Evolutionary conservation across 192 early-diverging fungal genomes (phyloP), one percentile per base, ranked within the genome.

Genomic region (Coemansia sp.): DNA sequence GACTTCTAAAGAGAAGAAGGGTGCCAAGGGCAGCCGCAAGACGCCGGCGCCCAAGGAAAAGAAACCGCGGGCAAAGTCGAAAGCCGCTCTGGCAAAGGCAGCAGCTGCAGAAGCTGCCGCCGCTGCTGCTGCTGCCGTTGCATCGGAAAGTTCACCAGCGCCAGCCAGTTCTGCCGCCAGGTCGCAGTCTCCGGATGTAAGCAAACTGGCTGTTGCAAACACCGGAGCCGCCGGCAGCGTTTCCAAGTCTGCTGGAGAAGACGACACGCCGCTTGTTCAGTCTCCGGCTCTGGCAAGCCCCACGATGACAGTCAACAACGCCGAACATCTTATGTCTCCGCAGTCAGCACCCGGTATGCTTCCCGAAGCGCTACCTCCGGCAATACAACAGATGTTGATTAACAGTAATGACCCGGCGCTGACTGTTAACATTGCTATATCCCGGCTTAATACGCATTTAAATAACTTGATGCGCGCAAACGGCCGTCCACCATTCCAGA

Each of bases 1-100:
- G 24, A n/a, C 52, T 1, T 25, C 48, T 25, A 59, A 71, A 22
- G 60, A 66, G 59, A 73, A 62, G 54, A 46, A 53, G 12, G 58
- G 65, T 10, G 23, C 65, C 3, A 61, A 69, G 57, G 41, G 43
- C 10, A 1, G 39, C 2, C 47, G 61, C 50, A 73, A 73, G 24
- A 57, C 50, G 24, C 43, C 68, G 1, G 30, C 21, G 27, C 40
- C 61, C 41, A 71, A 64, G 42, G 68, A 71, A 57, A 67, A 59
- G 49, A 77, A 77, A 50, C 40, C 68, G 12, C 59, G 66, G 21
- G 66, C 48, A 17, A 71, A 67, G 53, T 15, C 62, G 9, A 69
- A 69, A 34, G 34, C 55, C 18, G 64, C 59, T 4, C 47, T 46
- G n/a, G 59, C 66, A 44, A 61, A 60, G 54, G 33, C 21, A 23